A percentile compares a stretch with the other conserved stretches of the same genome.
phyloP scores from a whole-genome alignment of 257 asterid species.

The Primulina eburnea region DNA sequence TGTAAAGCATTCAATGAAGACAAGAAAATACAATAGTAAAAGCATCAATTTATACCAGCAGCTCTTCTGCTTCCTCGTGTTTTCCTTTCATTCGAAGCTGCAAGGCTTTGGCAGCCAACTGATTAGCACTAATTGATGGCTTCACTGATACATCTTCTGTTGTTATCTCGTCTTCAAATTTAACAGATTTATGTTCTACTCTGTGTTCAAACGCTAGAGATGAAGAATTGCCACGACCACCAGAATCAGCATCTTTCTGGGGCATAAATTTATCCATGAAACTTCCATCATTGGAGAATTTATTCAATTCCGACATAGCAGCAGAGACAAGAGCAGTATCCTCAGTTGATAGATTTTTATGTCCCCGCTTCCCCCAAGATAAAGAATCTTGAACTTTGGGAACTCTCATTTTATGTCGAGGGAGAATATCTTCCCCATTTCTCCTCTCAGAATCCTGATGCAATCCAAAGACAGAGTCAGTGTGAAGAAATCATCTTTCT shows the following conservation, averaged over 20 bases:
- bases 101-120: constrained; percentile 89
- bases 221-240: constrained; percentile 34
- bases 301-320: constrained; percentile 72
- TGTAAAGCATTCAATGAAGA: constrained; percentile 9
- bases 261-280: constrained; percentile 50
- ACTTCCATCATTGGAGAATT: constrained; percentile 70
- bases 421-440: constrained; percentile 34
- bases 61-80: constrained; percentile 82
- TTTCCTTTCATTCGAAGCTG: constrained; percentile 95
- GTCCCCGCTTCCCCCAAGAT: constrained; percentile 72
- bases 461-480: constrained; percentile 20
- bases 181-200: constrained; percentile 31
- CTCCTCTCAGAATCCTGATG: constrained; percentile 32
- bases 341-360: constrained; percentile 46
- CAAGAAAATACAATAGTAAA: not conserved
- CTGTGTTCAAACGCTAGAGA: constrained; percentile 25
- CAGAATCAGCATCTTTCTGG: constrained; percentile 36
- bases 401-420: constrained; percentile 62
- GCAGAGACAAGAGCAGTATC: constrained; percentile 67
- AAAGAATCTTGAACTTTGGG: constrained; percentile 74
- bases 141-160: constrained; percentile 38
- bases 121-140: constrained; percentile 73
- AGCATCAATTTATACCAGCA: constrained; percentile 45
- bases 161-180: constrained; percentile 27
- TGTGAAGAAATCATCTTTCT: constrained; percentile 2